phyloP scores from a whole-genome alignment of 73 alveolate genomes.

The Paramecium bursaria region DNA sequence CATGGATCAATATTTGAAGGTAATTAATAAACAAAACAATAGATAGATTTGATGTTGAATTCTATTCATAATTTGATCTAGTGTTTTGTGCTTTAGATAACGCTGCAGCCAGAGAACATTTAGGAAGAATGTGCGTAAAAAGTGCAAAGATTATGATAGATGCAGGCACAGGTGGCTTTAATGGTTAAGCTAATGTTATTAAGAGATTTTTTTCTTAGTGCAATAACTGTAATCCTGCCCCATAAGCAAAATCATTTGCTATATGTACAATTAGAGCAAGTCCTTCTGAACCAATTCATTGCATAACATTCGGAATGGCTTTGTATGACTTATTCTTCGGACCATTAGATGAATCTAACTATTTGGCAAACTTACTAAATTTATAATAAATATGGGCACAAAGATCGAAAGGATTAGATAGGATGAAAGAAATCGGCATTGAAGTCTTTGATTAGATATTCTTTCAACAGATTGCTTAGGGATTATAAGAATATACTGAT shows the following conservation, averaged over 20 bases:
- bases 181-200: conserved; percentile 71
- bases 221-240: conserved; percentile 60
- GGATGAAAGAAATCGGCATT: conserved; percentile 4
- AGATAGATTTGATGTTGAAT: conserved; percentile 85
- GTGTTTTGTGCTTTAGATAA: conserved; percentile 95
- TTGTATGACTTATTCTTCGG: conserved; percentile 90
- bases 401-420: not conserved
- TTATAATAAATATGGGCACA: conserved; percentile 66
- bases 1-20: conserved; percentile 71
- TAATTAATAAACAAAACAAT: conserved; percentile 20
- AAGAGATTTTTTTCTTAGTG: conserved; percentile 50
- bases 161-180: conserved; percentile 94
- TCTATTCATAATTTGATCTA: conserved; percentile 84
- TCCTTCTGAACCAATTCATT: conserved; percentile 95
- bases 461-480: conserved; percentile 21
- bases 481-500: conserved; percentile 40
- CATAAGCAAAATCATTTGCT: conserved; percentile 81
- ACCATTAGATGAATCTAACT: conserved; percentile 64
- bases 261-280: conserved; percentile 94
- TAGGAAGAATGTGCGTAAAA: conserved; percentile 86
- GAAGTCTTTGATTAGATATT: conserved; percentile 34
- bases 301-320: conserved; percentile 94
- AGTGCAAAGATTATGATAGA: conserved; percentile 87
- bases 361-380: conserved; percentile 72
- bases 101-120: conserved; percentile 95